These are phyloP conservation scores for Pseudogymnoascus sp. DNA, from an alignment of 2,329 filamentous ascomycete genomes.

Conservation along the genomic window DNA sequence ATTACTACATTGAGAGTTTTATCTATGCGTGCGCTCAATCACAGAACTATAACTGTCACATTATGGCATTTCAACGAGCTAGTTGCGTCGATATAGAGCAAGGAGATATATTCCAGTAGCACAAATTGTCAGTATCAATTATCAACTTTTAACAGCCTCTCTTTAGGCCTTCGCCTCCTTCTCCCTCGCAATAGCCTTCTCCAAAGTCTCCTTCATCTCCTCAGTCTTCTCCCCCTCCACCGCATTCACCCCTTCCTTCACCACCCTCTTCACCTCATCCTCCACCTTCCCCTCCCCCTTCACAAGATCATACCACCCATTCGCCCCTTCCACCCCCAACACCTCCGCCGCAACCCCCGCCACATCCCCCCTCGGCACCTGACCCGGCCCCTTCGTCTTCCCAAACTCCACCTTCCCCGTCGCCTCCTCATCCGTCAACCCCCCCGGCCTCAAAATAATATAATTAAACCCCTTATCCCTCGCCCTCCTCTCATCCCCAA, in stretches of 20 bases:
- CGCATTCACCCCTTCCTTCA: conserved; percentile 42
- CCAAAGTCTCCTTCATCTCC: conserved; percentile 18
- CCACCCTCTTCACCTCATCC: conserved; percentile 40
- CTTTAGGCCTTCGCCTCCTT: not conserved
- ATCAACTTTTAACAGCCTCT: not conserved
- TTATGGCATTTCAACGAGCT: not conserved
- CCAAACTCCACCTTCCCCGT: conserved; percentile 35
- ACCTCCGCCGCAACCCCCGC: conserved; percentile 49
- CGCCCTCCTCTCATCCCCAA: conserved; percentile 32
- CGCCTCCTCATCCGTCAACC: conserved; percentile 41
- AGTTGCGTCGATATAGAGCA: not conserved
- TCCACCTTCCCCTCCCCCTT: conserved; percentile 43
- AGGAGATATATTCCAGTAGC: not conserved
- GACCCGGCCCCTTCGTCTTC: conserved; percentile 30
- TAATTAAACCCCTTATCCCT: conserved; percentile 29
- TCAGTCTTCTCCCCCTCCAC: conserved; percentile 42
- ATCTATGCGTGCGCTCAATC: too few species aligned
- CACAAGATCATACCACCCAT: conserved; percentile 47
- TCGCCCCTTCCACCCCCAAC: conserved; percentile 38
- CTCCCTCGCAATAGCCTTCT: not conserved
- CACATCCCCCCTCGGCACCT: conserved; percentile 48
- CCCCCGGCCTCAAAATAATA: conserved; percentile 46
- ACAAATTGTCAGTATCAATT: not conserved
- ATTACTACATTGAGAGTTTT: too few species aligned
- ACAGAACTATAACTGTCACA: not conserved